Conservation (phyloP, 164 flowering plant species). For the Vitis labrusca region DNA sequence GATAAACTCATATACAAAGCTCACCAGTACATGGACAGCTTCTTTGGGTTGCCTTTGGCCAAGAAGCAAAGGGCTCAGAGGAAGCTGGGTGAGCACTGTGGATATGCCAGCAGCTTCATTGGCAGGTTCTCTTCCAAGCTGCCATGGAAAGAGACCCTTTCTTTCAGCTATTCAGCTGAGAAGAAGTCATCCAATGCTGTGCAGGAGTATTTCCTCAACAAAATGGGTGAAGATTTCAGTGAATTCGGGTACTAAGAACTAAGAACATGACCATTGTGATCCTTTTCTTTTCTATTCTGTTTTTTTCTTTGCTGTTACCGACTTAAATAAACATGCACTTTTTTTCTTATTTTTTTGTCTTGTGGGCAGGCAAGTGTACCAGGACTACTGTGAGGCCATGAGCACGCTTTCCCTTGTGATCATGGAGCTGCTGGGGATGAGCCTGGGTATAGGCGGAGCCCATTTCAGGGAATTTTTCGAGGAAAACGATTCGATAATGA, state of each 20-base stretch:
- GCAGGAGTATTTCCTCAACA: conserved; percentile 40
- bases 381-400: conserved; percentile 74
- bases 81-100: conserved; percentile 70
- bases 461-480: conserved; percentile 59
- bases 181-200: conserved; percentile 28
- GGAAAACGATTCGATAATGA: conserved; percentile 76
- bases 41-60: conserved; percentile 55
- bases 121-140: conserved; percentile 75
- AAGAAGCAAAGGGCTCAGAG: conserved; percentile 70
- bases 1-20: conserved; percentile 42
- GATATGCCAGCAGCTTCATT: conserved; percentile 88
- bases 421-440: conserved; percentile 76
- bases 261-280: too few species aligned
- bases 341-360: conserved; percentile 4
- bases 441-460: conserved; percentile 51
- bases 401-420: conserved; percentile 59
- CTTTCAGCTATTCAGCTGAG: conserved; percentile 49
- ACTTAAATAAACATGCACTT: background rate
- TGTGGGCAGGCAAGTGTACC: conserved; percentile 55
- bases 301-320: background rate
- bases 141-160: conserved; percentile 91
- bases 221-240: conserved; percentile 49
- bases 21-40: conserved; percentile 50
- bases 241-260: conserved; percentile 49
- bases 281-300: background rate